A percentile compares a stretch with the other conserved stretches of the same genome.
Evolutionary conservation across 2,329 filamentous ascomycete genomes (phyloP).

Genomic region (Apiospora hydei): DNA sequence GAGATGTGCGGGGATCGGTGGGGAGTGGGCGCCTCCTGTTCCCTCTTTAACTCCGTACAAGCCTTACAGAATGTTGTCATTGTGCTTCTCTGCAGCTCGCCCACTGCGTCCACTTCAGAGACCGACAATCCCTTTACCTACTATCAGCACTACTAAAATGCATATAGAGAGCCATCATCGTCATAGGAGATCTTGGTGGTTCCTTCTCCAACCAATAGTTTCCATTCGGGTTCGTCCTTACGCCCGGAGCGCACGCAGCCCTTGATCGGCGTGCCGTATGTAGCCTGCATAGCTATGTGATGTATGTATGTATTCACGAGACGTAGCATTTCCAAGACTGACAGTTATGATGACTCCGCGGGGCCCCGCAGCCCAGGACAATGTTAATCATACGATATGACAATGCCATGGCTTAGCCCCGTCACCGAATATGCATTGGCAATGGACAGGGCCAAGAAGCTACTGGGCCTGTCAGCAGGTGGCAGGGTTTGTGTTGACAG

Average conservation of each 20-base stretch:
- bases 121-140: background rate
- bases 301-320: no score
- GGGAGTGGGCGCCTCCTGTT: background rate
- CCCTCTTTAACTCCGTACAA: background rate
- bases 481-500: background rate
- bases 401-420: constrained; percentile 10
- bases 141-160: background rate
- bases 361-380: constrained; percentile 17
- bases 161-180: background rate
- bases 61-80: constrained; percentile 11
- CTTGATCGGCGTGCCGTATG: background rate
- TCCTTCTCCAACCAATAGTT: background rate
- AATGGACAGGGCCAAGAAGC: background rate
- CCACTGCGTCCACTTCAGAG: no score
- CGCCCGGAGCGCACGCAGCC: constrained; percentile 8
- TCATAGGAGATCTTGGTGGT: background rate
- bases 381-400: constrained; percentile 4
- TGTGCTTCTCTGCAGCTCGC: background rate
- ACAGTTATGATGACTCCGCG: background rate
- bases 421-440: background rate
- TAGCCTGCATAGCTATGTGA: background rate
- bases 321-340: constrained; percentile 8
- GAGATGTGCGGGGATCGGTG: constrained; percentile 16
- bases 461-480: background rate
- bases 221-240: background rate